Base-by-base conservation (phyloP, 75 land plant genomes). In the Adiantum capillusveneris region DNA sequence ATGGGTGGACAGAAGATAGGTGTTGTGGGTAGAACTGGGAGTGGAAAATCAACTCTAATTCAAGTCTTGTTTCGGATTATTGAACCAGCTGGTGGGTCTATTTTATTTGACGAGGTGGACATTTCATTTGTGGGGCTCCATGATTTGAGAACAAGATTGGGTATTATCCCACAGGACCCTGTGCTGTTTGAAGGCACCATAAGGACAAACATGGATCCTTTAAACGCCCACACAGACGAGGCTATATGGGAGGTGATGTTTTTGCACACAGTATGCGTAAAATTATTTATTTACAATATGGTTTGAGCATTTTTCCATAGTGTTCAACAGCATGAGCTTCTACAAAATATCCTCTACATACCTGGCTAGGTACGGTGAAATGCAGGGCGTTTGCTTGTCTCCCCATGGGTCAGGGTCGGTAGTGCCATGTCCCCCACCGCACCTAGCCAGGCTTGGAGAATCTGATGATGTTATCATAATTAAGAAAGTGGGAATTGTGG, bases 121-220 rank as follows among this genome's bases (percentile, higher is more conserved):
- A 82, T 88, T 41, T 70, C 79, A 44, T 74, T 75, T 16, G 80
- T 88, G 59, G 94, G 94, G 13, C 72, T 88, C 14, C 87, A 85
- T 67, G 94, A 88, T 65, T 70, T 88, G 18, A 77, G 94, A 9
- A 70, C 78, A 21, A 74, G 83, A 37, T 70, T 88, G 17, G 61
- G 93, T 31, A 88, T 88, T 59, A 85, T 88, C 46, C 93, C 93
- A 7, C 93, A 88, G 60, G 93, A 88, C 43, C 93, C 93, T 24
- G 74, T 80, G 17, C 62, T 88, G 59, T 81, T 88, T 60, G 81
- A 81, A 62, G 93, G 93, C 5, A 81, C 93, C 2, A 78, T 88
- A 18, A 70, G 93, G 29, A 60, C 19, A 37, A 88, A 88, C 64
- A 78, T 88, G 41, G 93, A 88, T 73, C 93, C 93, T 14, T 84